Base-by-base conservation (phyloP, 2,329 filamentous ascomycete genomes). In the Talaromyces amestolkiae region DNA sequence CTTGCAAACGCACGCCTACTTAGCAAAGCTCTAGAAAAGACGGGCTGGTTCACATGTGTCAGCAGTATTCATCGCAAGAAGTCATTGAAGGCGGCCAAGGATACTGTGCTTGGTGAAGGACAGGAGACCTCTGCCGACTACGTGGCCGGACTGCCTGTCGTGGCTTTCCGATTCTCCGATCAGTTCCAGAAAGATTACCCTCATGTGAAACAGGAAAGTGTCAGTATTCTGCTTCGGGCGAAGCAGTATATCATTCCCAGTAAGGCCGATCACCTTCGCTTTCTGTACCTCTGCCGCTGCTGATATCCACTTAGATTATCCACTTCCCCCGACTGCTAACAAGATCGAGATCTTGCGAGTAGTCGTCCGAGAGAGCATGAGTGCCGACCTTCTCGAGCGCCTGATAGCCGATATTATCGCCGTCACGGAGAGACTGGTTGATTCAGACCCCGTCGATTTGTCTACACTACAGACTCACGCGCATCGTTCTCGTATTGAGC, bases 171-270 rank as follows among this genome's bases (percentile, higher is more conserved):
- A 13, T 81, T 91, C 66, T 84, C 82, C 13, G 85, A 89, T 68
- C 80, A 83, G 9, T 90, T 89, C 77, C 84, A 84, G 72, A 79
- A 82, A 66, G 76, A 86, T 51, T 89, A 82, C 73, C 85, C 86
- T 0, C 85, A 88, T 69, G 79, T 90, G 66, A 86, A 87, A 76
- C 89, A 91, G 75, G 87, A 85, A 64, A 83, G 82, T 6, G 80
- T 91, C 15, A 87, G 84, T 62, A 85, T 88, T 19, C 76, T 91
- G 47, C 76, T 90, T 64, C 82, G 88, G 15, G 85, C 86, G 4
- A 87, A 87, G 72, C 87, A 90, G 75, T 91, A 89, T 79, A 90
- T 91, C 66, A 87, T 91, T 65, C 88, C 88, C 24, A 90, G 82
- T 83, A 76, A 72, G 79, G 73, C 11, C 24, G 17, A 17, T 41